These are phyloP conservation scores for Pyrenula aspistea DNA, from an alignment of 495 filamentous ascomycete species.

Conservation along the genomic window DNA sequence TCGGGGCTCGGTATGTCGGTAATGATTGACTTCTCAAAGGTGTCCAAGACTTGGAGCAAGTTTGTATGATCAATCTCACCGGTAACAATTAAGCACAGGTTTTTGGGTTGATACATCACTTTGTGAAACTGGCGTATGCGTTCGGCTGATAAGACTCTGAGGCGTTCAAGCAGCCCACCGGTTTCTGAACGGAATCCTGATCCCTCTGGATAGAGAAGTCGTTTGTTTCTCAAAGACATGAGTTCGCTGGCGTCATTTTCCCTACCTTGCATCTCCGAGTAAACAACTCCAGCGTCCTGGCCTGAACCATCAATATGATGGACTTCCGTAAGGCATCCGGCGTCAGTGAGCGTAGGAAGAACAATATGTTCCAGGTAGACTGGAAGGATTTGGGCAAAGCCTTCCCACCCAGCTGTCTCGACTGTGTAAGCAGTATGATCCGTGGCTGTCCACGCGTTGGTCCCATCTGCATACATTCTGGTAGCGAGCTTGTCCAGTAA, in stretches of 20 bases:
- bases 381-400: conserved; percentile 86
- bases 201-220: conserved; percentile 75
- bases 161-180: conserved; percentile 87
- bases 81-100: conserved; percentile 79
- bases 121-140: conserved; percentile 86
- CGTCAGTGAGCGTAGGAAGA: conserved; percentile 81
- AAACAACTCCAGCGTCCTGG: conserved; percentile 94
- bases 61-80: conserved; percentile 79
- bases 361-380: conserved; percentile 94
- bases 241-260: conserved; percentile 74
- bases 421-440: conserved; percentile 97
- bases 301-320: conserved; percentile 88
- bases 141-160: conserved; percentile 75
- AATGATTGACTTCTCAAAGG: conserved; percentile 79
- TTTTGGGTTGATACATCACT: conserved; percentile 97
- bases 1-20: conserved; percentile 63
- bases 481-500: conserved; percentile 88
- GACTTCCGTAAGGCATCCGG: conserved; percentile 89
- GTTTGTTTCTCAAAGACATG: conserved; percentile 67
- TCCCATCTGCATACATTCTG: conserved; percentile 71
- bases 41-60: conserved; percentile 67
- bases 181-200: conserved; percentile 94
- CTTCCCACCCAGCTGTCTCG: conserved; percentile 90
- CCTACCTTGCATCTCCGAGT: conserved; percentile 96
- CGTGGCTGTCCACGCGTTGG: conserved; percentile 89